Base-by-base conservation (phyloP, 257 asterid genomes). In the Rhazya stricta region DNA sequence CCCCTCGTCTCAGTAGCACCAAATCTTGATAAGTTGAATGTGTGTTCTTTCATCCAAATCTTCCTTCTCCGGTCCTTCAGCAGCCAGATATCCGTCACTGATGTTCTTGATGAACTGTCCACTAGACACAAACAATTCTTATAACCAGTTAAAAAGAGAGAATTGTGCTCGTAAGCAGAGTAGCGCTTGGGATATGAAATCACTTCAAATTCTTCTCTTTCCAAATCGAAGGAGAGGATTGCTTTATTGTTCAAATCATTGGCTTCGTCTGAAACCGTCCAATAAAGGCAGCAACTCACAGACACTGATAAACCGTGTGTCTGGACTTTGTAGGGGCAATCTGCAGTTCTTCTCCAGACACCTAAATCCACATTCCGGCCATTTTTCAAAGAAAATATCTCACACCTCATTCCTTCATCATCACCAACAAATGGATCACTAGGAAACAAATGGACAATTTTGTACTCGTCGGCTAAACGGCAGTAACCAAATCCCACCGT, bases 221-320 rank as follows among this genome's bases (percentile, higher is more conserved):
- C 51, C 62, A 72, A n/a, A 72, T 72, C 67, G 21, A 72, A 72
- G 0, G 76, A 72, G 0, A 72, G 50, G 13, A 72, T 72, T 21
- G 48, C 36, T 51, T 54, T 72, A 36, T 34, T 53, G 53, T 53
- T 51, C 45, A 30, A 27, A 36, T 72, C 51, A n/a, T 34, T 37
- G 53, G 67, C 63, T 72, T 72, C 76, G 5, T 72, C 76, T 3
- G 76, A 72, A 54, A 54, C 67, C 76, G 54, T 53, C 76, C 76
- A 72, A 54, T 72, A 72, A 25, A 54, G 21, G n/a, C 21, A 34
- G 11, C 76, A 67, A 23, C 25, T 10, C 15, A 72, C 67, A 12
- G 36, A 36, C 9, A 72, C 76, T 3, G 76, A 53, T 72, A 51
- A 51, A n/a, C 76, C 76, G 5, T 72, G 76, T 5, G 76, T 72